Evolutionary conservation across 2,329 filamentous ascomycete species (phyloP), one percentile per base, ranked within the genome.

Genomic region (Meredithiella fracta): DNA sequence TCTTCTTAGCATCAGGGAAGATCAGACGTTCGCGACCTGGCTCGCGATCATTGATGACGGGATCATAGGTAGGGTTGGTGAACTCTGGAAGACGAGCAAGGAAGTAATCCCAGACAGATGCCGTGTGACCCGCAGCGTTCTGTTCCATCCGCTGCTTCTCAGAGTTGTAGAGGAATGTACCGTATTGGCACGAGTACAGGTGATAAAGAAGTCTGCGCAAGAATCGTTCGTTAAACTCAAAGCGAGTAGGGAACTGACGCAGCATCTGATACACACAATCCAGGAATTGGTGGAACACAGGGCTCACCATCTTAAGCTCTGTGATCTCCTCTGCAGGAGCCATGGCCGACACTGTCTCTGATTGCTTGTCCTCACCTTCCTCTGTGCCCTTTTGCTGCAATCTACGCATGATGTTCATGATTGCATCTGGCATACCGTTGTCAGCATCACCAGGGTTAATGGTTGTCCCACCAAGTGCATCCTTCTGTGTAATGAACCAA

Each of bases 61-160:
- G 65, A 55, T 94, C 83, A 65, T 91, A 98, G 31, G 83, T 76
- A 0, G 82, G 77, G 64, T 97, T 97, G 38, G 81, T 72, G 63
- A 97, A 98, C 63, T 95, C 86, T 20, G 78, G 73, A 61, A 79
- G 82, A 9, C 90, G 80, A 47, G 85, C 81, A 6, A 97, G 72
- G 67, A 98, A 97, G 66, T 97, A 96, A 62, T 92, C 85, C 92
- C 92, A 98, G 1, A 96, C 92, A 22, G 87, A 94, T 2, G 85
- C 77, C 2, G 89, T 94, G 55, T 79, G 76, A 62, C 89, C 82
- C 40, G 74, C 72, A 1, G 86, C 81, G 26, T 73, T 75, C 22
- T 79, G 77, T 47, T 92, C 85, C 15, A 79, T 72, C 2, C 92
- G 82, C 63, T 95, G 86, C 64, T 89, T 92, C 67, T 98, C 92